Conservation (phyloP, 148 eudicot species). For the Oxyria digyna region DNA sequence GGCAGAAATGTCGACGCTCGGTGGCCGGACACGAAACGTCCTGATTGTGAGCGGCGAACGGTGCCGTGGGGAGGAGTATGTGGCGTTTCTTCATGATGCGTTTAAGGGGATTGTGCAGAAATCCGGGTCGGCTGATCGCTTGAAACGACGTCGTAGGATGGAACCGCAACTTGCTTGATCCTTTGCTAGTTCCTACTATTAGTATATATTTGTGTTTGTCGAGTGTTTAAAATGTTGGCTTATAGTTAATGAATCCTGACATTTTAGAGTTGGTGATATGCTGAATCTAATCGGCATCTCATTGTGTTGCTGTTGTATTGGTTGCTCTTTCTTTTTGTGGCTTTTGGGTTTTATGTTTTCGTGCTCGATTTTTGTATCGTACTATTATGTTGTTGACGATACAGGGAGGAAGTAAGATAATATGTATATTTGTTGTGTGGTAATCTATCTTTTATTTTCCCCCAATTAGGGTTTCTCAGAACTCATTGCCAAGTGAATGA, state of each 20-base stretch:
- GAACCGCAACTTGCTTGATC: conserved; percentile 11
- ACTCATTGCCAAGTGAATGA: too few species aligned
- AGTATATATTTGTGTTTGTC: too few species aligned
- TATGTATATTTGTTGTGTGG: background rate
- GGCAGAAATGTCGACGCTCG: conserved; percentile 38
- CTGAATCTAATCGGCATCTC: background rate
- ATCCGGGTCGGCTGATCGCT: conserved; percentile 14
- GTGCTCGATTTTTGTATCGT: background rate
- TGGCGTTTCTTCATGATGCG: conserved; percentile 21
- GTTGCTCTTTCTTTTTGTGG: background rate
- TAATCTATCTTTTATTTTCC: background rate
- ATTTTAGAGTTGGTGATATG: background rate
- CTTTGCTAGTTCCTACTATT: too few species aligned
- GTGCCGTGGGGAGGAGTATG: conserved; percentile 16
- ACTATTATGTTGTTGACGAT: background rate
- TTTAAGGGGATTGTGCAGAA: conserved; percentile 20
- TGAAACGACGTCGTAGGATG: conserved; percentile 19
- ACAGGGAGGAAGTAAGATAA: background rate
- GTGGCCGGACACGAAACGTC: conserved; percentile 33
- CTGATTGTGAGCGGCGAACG: conserved; percentile 19
- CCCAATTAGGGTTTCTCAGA: too few species aligned
- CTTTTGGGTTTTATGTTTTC: background rate
- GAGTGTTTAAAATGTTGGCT: background rate
- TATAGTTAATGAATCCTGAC: background rate
- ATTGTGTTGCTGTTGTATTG: background rate